Evolutionary conservation across 768 basidiomycete species (phyloP).

Genomic region (Pholiota microspora): DNA sequence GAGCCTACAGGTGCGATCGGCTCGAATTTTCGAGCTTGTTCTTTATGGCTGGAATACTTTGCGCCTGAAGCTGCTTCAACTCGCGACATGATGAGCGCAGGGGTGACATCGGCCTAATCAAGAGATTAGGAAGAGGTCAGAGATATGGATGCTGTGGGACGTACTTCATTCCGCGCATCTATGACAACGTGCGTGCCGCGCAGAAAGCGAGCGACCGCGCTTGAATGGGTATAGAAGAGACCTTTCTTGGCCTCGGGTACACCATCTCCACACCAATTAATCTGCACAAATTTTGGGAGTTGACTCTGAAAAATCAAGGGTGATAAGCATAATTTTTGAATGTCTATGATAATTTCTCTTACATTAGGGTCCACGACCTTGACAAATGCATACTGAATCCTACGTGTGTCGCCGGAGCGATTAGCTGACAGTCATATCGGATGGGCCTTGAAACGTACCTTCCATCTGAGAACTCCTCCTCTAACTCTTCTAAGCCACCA

Average conservation of each 20-base stretch:
- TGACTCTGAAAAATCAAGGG: conserved; percentile 49
- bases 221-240: conserved; percentile 85
- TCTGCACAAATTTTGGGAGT: conserved; percentile 89
- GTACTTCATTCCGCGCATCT: conserved; percentile 82
- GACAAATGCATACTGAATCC: conserved; percentile 92
- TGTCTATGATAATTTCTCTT: conserved; percentile 23
- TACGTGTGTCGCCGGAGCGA: conserved; percentile 27
- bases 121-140: neutral
- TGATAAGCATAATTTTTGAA: conserved; percentile 5
- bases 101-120: conserved; percentile 72
- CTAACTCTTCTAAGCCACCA: conserved; percentile 86
- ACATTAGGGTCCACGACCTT: conserved; percentile 87
- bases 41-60: conserved; percentile 83
- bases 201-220: conserved; percentile 76
- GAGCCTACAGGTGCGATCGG: conserved; percentile 83
- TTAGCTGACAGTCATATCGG: conserved; percentile 10
- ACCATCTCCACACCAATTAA: conserved; percentile 98
- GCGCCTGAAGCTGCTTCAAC: conserved; percentile 91
- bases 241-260: conserved; percentile 93
- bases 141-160: conserved; percentile 15
- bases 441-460: conserved; percentile 46
- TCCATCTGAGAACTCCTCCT: conserved; percentile 95
- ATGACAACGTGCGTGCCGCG: conserved; percentile 85
- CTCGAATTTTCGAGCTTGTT: conserved; percentile 67
- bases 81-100: conserved; percentile 77